Conservation (phyloP, 2,329 filamentous ascomycete genomes). For the Fusarium sororula region DNA sequence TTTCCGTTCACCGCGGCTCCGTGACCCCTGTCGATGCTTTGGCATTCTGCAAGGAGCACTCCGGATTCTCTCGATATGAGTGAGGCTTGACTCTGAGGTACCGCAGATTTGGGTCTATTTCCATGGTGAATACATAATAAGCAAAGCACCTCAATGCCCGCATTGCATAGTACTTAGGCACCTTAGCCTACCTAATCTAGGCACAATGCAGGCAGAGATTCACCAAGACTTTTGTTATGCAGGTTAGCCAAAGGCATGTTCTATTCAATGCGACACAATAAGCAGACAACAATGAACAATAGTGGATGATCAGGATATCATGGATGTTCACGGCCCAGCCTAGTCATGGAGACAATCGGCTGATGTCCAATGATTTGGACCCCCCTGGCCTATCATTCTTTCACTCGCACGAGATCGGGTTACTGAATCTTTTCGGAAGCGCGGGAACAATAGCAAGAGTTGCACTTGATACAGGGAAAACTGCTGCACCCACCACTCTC, state of each 20-base stretch:
- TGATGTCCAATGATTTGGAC: slow-evolving; percentile 17
- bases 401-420: slow-evolving; percentile 35
- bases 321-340: slow-evolving; percentile 1
- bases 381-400: slow-evolving; percentile 1
- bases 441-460: slow-evolving; percentile 1
- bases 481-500: slow-evolving; percentile 5
- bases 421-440: slow-evolving; percentile 26
- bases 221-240: neutral
- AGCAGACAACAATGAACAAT: neutral
- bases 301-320: slow-evolving; percentile 13
- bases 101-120: neutral
- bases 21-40: slow-evolving; percentile 30
- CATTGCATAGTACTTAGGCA: neutral
- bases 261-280: neutral
- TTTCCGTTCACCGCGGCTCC: slow-evolving; percentile 42
- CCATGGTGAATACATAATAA: neutral
- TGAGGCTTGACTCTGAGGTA: slow-evolving; percentile 5
- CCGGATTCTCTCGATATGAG: slow-evolving; percentile 29
- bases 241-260: neutral
- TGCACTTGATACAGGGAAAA: neutral
- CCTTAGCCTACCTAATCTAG: neutral
- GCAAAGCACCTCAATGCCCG: neutral
- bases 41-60: slow-evolving; percentile 34
- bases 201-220: neutral
- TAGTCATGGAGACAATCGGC: slow-evolving; percentile 26